Evolutionary conservation across 169 alveolate species (phyloP).

Genomic region (Perkinsus chesapeaki): DNA sequence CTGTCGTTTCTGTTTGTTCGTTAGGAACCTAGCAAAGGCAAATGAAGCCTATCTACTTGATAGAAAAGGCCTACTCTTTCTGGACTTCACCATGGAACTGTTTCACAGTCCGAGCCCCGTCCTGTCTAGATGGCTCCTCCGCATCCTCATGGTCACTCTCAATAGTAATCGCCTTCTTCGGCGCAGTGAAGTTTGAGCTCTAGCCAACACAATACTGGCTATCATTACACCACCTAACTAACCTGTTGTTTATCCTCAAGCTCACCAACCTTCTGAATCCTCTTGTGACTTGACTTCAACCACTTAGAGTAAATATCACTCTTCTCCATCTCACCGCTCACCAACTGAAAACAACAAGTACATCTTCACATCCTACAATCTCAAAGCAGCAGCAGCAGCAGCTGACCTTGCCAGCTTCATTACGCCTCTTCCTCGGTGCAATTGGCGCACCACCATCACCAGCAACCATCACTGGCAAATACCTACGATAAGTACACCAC

Average conservation of each 20-base stretch:
- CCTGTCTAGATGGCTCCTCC: background rate
- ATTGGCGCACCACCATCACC: background rate
- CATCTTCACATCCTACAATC: background rate
- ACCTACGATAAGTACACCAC: background rate
- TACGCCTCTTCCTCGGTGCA: background rate
- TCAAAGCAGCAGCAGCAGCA: background rate
- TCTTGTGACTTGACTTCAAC: slow-evolving; percentile 24
- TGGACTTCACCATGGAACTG: background rate
- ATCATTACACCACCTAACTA: background rate
- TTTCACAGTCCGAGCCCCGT: background rate
- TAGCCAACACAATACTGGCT: background rate
- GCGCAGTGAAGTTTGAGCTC: background rate
- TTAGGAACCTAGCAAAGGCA: background rate
- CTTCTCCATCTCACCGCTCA: slow-evolving; percentile 25
- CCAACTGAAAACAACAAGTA: slow-evolving; percentile 12
- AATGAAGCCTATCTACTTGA: background rate
- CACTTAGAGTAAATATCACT: slow-evolving; percentile 33
- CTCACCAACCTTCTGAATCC: slow-evolving; percentile 36
- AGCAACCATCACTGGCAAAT: background rate
- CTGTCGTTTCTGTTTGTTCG: background rate
- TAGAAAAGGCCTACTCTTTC: background rate
- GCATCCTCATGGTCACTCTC: background rate
- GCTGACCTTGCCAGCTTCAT: background rate
- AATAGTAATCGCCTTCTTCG: background rate
- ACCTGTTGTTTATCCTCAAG: slow-evolving; percentile 18